These are phyloP conservation scores for Xerocomellus intermedius DNA, from an alignment of 768 basidiomycete genomes.

Conservation along the genomic window DNA sequence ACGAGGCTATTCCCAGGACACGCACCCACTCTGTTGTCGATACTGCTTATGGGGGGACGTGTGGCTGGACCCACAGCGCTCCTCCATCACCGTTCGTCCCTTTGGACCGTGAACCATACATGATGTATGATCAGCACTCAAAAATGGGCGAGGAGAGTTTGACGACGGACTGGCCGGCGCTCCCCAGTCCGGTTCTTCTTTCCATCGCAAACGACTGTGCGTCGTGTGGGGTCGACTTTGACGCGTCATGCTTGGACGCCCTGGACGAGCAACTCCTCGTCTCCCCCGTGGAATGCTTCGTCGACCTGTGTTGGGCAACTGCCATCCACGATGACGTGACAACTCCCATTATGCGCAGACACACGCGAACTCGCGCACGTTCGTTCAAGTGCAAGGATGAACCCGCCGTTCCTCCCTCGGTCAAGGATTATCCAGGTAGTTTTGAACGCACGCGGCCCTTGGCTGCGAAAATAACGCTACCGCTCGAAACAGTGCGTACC, in stretches of 20 bases:
- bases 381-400: conserved; percentile 16
- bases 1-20: conserved; percentile 8
- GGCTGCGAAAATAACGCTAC: conserved; percentile 20
- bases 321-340: conserved; percentile 31
- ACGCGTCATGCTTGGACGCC: conserved; percentile 34
- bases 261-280: conserved; percentile 42
- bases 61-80: conserved; percentile 20
- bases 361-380: conserved; percentile 7
- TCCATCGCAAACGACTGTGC: conserved; percentile 25
- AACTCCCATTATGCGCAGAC: background rate
- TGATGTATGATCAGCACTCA: conserved; percentile 7
- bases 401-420: background rate
- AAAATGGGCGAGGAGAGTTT: conserved; percentile 3
- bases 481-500: conserved; percentile 16
- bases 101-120: conserved; percentile 1
- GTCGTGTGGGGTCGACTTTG: conserved; percentile 33
- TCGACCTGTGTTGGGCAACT: conserved; percentile 39
- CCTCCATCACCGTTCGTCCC: conserved; percentile 12
- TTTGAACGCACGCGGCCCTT: conserved; percentile 11
- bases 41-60: conserved; percentile 15
- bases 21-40: conserved; percentile 19
- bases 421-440: conserved; percentile 6
- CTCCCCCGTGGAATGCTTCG: conserved; percentile 39
- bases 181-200: conserved; percentile 6
- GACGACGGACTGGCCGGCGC: background rate